phyloP scores from a whole-genome alignment of 2,329 filamentous ascomycete species.

The Penicillium sp. region DNA sequence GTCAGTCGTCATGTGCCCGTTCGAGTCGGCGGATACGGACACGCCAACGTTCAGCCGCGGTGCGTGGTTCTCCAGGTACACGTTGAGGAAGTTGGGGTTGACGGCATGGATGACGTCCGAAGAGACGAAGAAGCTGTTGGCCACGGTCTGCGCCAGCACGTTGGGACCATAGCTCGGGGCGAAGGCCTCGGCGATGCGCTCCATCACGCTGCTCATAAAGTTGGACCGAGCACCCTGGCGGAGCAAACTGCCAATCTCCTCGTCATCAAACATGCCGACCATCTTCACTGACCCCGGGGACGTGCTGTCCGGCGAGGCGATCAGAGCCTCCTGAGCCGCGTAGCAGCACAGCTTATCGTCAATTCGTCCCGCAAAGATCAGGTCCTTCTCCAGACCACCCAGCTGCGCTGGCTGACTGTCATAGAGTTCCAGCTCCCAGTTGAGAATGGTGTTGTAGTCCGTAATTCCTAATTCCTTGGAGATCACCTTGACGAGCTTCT shows the following conservation, averaged over 20 bases:
- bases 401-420: slow-evolving; percentile 78
- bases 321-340: slow-evolving; percentile 74
- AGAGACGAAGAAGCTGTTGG: slow-evolving; percentile 83
- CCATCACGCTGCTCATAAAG: slow-evolving; percentile 71
- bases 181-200: slow-evolving; percentile 65
- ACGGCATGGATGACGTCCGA: slow-evolving; percentile 90
- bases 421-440: slow-evolving; percentile 95
- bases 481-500: slow-evolving; percentile 74
- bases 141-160: slow-evolving; percentile 70
- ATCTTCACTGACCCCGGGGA: slow-evolving; percentile 65
- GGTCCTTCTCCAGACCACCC: slow-evolving; percentile 80
- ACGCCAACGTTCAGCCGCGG: slow-evolving; percentile 84
- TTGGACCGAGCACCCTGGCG: slow-evolving; percentile 85
- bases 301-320: slow-evolving; percentile 53
- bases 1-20: slow-evolving; percentile 95
- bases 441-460: slow-evolving; percentile 67
- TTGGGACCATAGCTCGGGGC: slow-evolving; percentile 43
- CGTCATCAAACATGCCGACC: slow-evolving; percentile 86
- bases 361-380: slow-evolving; percentile 90
- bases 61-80: slow-evolving; percentile 76
- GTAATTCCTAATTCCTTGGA: slow-evolving; percentile 63
- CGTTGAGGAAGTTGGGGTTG: slow-evolving; percentile 81
- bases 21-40: slow-evolving; percentile 68
- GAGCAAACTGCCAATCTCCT: slow-evolving; percentile 86
- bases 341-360: slow-evolving; percentile 97